Base-by-base conservation (phyloP, 176 grass and related monocot species). In the Cymbopogon citratus region DNA sequence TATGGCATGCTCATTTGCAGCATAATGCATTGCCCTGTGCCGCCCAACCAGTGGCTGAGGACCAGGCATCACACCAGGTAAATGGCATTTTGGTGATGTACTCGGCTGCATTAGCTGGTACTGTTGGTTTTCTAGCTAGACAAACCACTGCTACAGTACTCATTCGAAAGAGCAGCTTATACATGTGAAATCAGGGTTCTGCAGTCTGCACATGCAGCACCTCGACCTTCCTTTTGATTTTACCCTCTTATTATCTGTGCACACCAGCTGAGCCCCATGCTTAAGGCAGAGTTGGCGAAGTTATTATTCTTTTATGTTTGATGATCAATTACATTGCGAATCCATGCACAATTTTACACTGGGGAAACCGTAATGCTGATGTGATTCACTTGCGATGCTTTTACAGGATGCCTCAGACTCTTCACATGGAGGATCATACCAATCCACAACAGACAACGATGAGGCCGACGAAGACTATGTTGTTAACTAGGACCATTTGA, bases 351-450 rank as follows among this genome's bases (percentile, higher is more conserved):
- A 4, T 43, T 59, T 39, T 43, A 74, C 49, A 10, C 33, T 31
- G 7, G 64, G 24, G 65, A 64, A 66, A 34, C 59, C 26, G 12
- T 34, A 62, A 51, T 2, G 49, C 5, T 63, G 63, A 63, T 85
- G 51, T 29, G 9, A 66, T 54, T 52, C 24, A 21, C 27, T 15
- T 31, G 35, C 2, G 19, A 63, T 82, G 79, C 73, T 87, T 87
- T 76, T 67, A 25, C 77, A 86, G 85, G 35, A 86, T 56, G 63
- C 60, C 34, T 80, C 26, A 28, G 24, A 23, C 63, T 67, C 84
- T 74, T 28, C 19, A 12, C 18, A 86, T 29, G 61, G 44, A 54
- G 61, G 35, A 68, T 74, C 33, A 9, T 74, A 74, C 34, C 72
- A 87, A 63, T 76, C 72, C 11, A 9, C 63, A 46, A 45, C 64